Percentiles rank a stretch among this genome's conserved stretches.
These are phyloP conservation scores for Turritis glabra DNA, from an alignment of 345 rosid species.

Conservation along the genomic window DNA sequence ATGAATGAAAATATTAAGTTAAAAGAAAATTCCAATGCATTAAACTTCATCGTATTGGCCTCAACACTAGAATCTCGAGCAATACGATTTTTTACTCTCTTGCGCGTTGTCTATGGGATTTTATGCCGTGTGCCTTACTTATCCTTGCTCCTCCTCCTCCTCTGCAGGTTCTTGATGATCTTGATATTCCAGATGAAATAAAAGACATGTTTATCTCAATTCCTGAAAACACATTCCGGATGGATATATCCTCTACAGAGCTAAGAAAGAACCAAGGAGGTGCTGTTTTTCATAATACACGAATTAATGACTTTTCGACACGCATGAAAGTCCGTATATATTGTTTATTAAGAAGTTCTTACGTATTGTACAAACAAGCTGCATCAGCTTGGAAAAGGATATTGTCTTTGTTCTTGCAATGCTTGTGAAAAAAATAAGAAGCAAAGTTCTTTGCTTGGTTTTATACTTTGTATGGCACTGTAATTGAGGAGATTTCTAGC, in stretches of 20 bases:
- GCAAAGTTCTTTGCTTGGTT: no score
- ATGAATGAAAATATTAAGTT: no score
- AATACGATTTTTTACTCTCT: not conserved
- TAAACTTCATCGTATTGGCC: no score
- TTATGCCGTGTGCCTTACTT: not conserved
- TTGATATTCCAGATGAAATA: conserved; percentile 66
- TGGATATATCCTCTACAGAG: conserved; percentile 80
- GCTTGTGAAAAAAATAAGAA: no score
- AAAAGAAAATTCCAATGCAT: no score
- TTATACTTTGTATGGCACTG: no score
- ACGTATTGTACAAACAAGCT: no score
- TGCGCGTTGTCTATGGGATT: not conserved
- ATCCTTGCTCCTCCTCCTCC: not conserved
- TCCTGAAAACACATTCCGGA: conserved; percentile 59
- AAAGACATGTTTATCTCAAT: conserved; percentile 67
- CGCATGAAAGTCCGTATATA: not conserved
- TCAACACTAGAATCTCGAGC: not conserved
- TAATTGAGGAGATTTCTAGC: no score
- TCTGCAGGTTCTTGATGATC: conserved; percentile 35
- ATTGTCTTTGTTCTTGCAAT: no score
- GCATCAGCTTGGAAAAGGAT: no score
- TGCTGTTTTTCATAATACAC: not conserved
- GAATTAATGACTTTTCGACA: not conserved
- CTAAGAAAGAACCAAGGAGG: conserved; percentile 46
- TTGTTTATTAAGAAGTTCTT: no score